Percentiles rank a stretch among this genome's conserved stretches.
Evolutionary conservation across 768 basidiomycete genomes (phyloP).

Genomic region (Infundibulicybe gibba): DNA sequence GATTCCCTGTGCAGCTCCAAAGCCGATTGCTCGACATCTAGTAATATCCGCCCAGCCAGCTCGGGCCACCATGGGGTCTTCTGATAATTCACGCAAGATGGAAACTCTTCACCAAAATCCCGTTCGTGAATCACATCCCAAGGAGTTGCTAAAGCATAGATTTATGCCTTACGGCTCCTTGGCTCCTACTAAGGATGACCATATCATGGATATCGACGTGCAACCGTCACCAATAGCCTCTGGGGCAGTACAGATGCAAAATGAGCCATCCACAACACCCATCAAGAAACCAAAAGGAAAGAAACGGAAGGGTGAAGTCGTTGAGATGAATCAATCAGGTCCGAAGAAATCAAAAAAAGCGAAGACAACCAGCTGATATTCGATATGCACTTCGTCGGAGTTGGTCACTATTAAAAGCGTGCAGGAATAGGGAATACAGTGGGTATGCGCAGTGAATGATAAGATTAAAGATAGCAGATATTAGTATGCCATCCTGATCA

Average conservation of each 20-base stretch:
- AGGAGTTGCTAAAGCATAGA: slow-evolving; percentile 56
- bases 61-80: slow-evolving; percentile 25
- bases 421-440: slow-evolving; percentile 1
- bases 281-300: slow-evolving; percentile 34
- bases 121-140: slow-evolving; percentile 53
- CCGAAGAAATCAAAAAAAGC: slow-evolving; percentile 49
- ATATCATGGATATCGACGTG: slow-evolving; percentile 16
- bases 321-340: slow-evolving; percentile 13
- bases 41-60: slow-evolving; percentile 50
- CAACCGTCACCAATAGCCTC: background rate
- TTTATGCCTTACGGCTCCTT: slow-evolving; percentile 64
- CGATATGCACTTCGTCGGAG: background rate
- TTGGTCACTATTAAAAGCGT: slow-evolving; percentile 5
- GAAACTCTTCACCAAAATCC: slow-evolving; percentile 40
- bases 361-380: slow-evolving; percentile 22
- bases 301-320: slow-evolving; percentile 36
- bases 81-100: slow-evolving; percentile 12
- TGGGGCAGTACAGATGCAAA: background rate
- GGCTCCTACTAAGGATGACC: slow-evolving; percentile 15
- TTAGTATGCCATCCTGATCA: slow-evolving; percentile 20
- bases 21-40: slow-evolving; percentile 53
- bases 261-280: background rate
- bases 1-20: slow-evolving; percentile 41
- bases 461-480: slow-evolving; percentile 14
- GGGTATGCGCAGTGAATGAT: slow-evolving; percentile 2